Evolutionary conservation across 139 green algal species (phyloP).

Genomic region (Asterochloris erici): DNA sequence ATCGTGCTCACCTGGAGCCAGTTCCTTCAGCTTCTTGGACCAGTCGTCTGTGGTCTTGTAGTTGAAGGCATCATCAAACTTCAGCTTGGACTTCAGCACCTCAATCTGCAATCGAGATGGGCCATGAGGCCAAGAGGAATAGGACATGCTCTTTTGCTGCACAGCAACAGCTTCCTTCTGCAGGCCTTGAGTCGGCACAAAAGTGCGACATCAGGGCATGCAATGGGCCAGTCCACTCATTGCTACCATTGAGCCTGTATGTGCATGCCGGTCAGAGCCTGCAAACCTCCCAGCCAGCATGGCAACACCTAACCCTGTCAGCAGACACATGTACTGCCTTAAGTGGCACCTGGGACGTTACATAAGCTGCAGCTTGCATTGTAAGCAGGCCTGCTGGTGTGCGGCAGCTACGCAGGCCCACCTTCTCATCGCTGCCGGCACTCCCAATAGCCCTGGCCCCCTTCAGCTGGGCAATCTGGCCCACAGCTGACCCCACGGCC

Average conservation of each 20-base stretch:
- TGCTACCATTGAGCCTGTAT: too few relatives aligned
- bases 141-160: too few relatives aligned
- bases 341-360: neutral
- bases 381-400: neutral
- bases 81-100: slow-evolving; percentile 2
- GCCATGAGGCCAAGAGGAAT: too few relatives aligned
- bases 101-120: neutral
- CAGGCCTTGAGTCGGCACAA: too few relatives aligned
- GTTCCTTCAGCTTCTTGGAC: neutral
- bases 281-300: too few relatives aligned
- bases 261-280: too few relatives aligned
- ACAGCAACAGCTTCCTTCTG: too few relatives aligned
- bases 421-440: slow-evolving; percentile 13
- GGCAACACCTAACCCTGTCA: too few relatives aligned
- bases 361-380: neutral
- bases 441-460: slow-evolving; percentile 74
- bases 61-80: slow-evolving; percentile 16
- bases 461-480: slow-evolving; percentile 85
- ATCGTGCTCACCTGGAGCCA: neutral
- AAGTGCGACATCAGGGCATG: too few relatives aligned
- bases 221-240: too few relatives aligned
- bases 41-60: slow-evolving; percentile 13
- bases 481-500: slow-evolving; percentile 19
- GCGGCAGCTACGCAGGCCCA: neutral
- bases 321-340: too few relatives aligned